Conservation (phyloP, 345 rosid genomes). For the Eucalyptus curtisii region DNA sequence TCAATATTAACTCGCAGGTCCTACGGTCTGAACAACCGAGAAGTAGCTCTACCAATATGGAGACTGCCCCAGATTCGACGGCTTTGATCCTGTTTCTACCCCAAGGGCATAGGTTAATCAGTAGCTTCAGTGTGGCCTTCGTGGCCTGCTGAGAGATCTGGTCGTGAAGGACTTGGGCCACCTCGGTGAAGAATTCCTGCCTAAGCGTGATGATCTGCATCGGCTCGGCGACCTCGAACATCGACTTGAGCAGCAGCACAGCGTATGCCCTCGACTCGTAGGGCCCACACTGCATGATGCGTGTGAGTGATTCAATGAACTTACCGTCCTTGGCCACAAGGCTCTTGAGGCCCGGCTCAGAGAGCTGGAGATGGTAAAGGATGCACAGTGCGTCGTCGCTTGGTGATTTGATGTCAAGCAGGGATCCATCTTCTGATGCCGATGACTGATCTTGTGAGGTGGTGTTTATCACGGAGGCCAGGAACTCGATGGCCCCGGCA, state of each 20-base stretch:
- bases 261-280: constrained; percentile 29
- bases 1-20: constrained; percentile 23
- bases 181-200: constrained; percentile 20
- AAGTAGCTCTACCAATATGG: constrained; percentile 29
- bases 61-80: constrained; percentile 22
- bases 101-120: constrained; percentile 35
- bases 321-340: constrained; percentile 32
- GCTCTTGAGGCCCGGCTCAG: constrained; percentile 48
- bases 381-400: constrained; percentile 56
- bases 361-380: constrained; percentile 52
- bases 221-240: constrained; percentile 36
- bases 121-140: constrained; percentile 27
- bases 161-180: constrained; percentile 19
- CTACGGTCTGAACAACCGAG: constrained; percentile 21
- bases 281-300: constrained; percentile 9
- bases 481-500: constrained; percentile 58
- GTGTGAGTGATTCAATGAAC: constrained; percentile 26
- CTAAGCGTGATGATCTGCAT: constrained; percentile 10
- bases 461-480: constrained; percentile 29
- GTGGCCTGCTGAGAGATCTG: constrained; percentile 38
- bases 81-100: constrained; percentile 57
- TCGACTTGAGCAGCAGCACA: constrained; percentile 11
- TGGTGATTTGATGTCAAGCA: constrained; percentile 2
- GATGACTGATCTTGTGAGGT: not conserved
- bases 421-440: not conserved